Evolutionary conservation across 148 eudicot genomes (phyloP).

Genomic region (Fagopyrum homotropicum): DNA sequence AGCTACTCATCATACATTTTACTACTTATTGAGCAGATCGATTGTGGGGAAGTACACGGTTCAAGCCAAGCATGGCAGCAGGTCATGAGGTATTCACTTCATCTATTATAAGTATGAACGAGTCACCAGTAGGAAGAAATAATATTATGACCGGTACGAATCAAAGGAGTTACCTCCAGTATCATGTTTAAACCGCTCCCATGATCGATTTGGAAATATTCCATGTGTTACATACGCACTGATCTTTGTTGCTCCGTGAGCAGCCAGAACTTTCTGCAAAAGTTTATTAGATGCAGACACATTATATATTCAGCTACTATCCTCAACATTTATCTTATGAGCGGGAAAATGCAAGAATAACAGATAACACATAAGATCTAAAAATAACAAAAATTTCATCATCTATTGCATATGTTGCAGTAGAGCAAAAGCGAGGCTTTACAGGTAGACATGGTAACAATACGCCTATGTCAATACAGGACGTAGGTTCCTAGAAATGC

Average conservation of each 20-base stretch:
- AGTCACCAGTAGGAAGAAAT: conserved; percentile 10
- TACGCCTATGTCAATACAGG: no score
- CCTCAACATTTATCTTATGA: neutral
- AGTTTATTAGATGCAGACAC: neutral
- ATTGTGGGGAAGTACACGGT: neutral
- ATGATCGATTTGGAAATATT: conserved; percentile 81
- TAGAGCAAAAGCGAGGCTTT: neutral
- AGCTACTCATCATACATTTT: neutral
- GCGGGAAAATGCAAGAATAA: neutral
- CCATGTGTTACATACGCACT: conserved; percentile 99
- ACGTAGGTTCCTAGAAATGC: neutral
- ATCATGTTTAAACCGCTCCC: conserved; percentile 83
- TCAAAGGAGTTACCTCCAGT: conserved; percentile 33
- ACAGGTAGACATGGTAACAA: no score
- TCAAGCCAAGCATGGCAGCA: no score
- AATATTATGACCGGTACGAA: neutral
- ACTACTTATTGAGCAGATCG: neutral
- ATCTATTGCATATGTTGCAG: neutral
- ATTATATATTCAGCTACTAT: neutral
- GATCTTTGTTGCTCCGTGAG: conserved; percentile 87
- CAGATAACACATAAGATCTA: neutral
- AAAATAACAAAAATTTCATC: neutral
- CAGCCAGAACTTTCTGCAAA: conserved; percentile 83
- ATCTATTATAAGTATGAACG: neutral
- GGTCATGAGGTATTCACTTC: neutral